Percentiles rank a stretch among this genome's conserved stretches.
Evolutionary conservation across 2,329 filamentous ascomycete species (phyloP).

Genomic region (Ophiobolus disseminans): DNA sequence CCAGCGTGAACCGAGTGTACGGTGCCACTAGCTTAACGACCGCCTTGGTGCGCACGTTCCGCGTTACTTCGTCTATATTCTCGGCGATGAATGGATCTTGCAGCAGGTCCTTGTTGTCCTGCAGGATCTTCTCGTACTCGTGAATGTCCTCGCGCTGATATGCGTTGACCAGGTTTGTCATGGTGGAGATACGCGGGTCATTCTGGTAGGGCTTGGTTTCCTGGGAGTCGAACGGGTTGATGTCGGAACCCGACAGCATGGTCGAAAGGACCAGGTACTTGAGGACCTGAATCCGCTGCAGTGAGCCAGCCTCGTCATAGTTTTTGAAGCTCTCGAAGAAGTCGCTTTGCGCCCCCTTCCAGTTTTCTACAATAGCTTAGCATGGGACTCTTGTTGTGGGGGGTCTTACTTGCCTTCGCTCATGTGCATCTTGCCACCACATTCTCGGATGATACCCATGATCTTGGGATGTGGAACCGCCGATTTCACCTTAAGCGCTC

Average conservation of each 20-base stretch:
- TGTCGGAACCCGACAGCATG: slow-evolving; percentile 98
- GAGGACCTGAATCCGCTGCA: slow-evolving; percentile 95
- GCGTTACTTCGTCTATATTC: slow-evolving; percentile 98
- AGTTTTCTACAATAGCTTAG: slow-evolving; percentile 72
- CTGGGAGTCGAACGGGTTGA: slow-evolving; percentile 98
- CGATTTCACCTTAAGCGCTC: slow-evolving; percentile 90
- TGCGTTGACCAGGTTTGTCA: slow-evolving; percentile 96
- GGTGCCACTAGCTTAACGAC: slow-evolving; percentile 92
- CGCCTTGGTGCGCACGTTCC: slow-evolving; percentile 97
- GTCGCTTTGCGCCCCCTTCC: slow-evolving; percentile 95
- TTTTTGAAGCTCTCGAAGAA: slow-evolving; percentile 99
- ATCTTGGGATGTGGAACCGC: slow-evolving; percentile 98
- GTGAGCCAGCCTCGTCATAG: slow-evolving; percentile 95
- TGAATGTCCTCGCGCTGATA: slow-evolving; percentile 96
- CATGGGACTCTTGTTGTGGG: slow-evolving; percentile 18
- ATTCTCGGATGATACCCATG: slow-evolving; percentile 98
- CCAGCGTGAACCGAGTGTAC: slow-evolving; percentile 88
- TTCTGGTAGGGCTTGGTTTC: slow-evolving; percentile 98
- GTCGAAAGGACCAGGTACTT: slow-evolving; percentile 96
- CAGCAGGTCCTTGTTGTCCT: slow-evolving; percentile 86
- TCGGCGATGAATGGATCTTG: slow-evolving; percentile 96
- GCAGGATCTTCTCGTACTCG: slow-evolving; percentile 84
- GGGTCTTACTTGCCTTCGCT: slow-evolving; percentile 68
- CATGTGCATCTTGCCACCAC: slow-evolving; percentile 99
- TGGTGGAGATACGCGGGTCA: slow-evolving; percentile 91